These are phyloP conservation scores for Guadua angustifolia DNA, from an alignment of 176 grass and related monocot species.

Conservation along the genomic window DNA sequence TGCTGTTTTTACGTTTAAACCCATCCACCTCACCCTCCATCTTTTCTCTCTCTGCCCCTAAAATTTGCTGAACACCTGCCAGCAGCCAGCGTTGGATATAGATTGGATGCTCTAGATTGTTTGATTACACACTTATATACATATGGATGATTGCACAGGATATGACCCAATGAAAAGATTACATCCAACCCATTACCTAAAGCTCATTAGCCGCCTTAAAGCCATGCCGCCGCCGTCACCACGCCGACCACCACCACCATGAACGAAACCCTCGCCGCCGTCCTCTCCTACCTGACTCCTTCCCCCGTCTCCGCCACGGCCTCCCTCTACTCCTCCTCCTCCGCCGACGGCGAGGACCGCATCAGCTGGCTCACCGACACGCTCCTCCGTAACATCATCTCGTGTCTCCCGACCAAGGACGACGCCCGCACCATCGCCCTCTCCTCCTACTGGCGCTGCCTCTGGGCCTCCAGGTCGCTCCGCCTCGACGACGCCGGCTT, in stretches of 20 bases:
- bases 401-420: slow-evolving; percentile 54
- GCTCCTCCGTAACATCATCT: slow-evolving; percentile 50
- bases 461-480: slow-evolving; percentile 46
- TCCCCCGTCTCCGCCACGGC: neutral
- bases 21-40: too few relatives aligned
- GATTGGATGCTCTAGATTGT: too few relatives aligned
- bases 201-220: too few relatives aligned
- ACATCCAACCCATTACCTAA: neutral
- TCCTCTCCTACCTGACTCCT: slow-evolving; percentile 49
- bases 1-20: too few relatives aligned
- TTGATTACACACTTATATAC: too few relatives aligned
- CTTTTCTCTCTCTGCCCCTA: too few relatives aligned
- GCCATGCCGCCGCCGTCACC: neutral
- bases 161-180: neutral
- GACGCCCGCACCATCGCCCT: slow-evolving; percentile 49
- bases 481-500: slow-evolving; percentile 40
- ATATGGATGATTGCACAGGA: too few relatives aligned
- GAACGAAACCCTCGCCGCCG: slow-evolving; percentile 43
- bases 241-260: neutral
- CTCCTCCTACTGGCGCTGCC: slow-evolving; percentile 51
- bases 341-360: slow-evolving; percentile 15
- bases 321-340: neutral
- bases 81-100: too few relatives aligned
- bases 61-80: too few relatives aligned
- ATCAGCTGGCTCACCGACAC: slow-evolving; percentile 41